Base-by-base conservation (phyloP, 1,139 yeast genomes). In the Petasospora rhodanensis region DNA sequence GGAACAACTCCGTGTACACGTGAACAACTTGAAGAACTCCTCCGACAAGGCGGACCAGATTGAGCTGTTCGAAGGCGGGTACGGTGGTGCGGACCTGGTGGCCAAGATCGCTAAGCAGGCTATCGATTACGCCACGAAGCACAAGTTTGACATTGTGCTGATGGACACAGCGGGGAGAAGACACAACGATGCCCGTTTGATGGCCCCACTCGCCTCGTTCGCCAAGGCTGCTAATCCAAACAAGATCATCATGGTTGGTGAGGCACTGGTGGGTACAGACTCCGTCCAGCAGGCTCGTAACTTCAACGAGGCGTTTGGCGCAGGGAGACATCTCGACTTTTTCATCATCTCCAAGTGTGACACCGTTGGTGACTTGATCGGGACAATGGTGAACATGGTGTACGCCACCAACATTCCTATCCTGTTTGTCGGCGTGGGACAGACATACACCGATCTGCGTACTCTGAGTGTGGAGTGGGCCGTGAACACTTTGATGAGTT, bases 161-260 rank as follows among this genome's bases (percentile, higher is more conserved):
- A 85, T 91, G 68, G 98, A 91, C 61, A 91, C 98, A 7, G 98
- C 98, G 0, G 98, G 98, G 23, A 75, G 98, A 63, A 79, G 98
- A 34, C 98, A 93, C 55, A 87, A 93, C 45, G 96, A 93, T 56
- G 84, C 93, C 18, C 81, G 93, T 41, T 70, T 91, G 45, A 91
- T 91, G 98, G 91, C 96, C 0, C 95, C 96, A 8, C 66, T 91
- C 46, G 94, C 89, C 51, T 86, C 91, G 41, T 93, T 91, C 61
- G 97, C 96, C 18, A 89, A 84, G 51, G 89, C 94, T 32, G 97
- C 97, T 4, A 74, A 85, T 39, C 98, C 98, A 2, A 93, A 91
- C 60, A 89, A 85, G 61, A 89, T 91, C 52, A 87, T 91, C 52
- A 91, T 91, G 97, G 98, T 91, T 14, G 98, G 97, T 27, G 98